Evolutionary conservation across 306 rosid genomes (phyloP), one percentile per base, ranked within the genome.

Genomic region (Malus fusca): DNA sequence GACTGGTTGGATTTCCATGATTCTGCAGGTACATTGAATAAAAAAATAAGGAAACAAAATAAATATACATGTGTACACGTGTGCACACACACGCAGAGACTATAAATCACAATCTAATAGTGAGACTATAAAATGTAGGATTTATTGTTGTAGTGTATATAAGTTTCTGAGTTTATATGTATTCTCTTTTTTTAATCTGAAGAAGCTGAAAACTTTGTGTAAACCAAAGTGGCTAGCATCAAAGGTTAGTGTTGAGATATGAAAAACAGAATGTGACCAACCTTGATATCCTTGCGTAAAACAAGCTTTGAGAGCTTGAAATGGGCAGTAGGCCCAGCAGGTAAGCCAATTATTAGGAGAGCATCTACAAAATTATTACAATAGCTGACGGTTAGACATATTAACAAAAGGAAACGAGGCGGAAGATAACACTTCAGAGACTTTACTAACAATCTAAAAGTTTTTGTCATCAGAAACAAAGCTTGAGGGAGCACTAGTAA

Each of bases 251-350:
- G 11, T 26, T 23, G 58, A 48, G 17, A n/a, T 19, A 15, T 4
- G 44, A 14, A 53, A 71, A 71, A 25, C n/a, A 22, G 35, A 37
- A 37, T 60, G 26, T 19, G 71, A 75, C 66, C 19, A 22, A 90
- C 97, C 97, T 92, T 92, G 62, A 95, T 89, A 79, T 92, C 97
- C 90, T 92, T 88, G 78, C 92, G 88, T 72, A 92, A 88, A 77
- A 85, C 91, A 77, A 92, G 92, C 58, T 79, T 95, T 3, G 96
- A 77, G 55, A 95, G 90, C 85, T 95, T 95, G 72, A 92, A 92
- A 89, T 92, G 96, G 69, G 97, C 99, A 77, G 99, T 90, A 42
- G 99, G 99, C n/a, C 99, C 99, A 11, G 83, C 66, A 42, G 99
- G 97, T 67, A 95, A 28, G 42, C 89, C 92, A 31, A 92, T 88